These are phyloP conservation scores for Spinellus fusiger DNA, from an alignment of 192 early-diverging fungal genomes.

Conservation along the genomic window DNA sequence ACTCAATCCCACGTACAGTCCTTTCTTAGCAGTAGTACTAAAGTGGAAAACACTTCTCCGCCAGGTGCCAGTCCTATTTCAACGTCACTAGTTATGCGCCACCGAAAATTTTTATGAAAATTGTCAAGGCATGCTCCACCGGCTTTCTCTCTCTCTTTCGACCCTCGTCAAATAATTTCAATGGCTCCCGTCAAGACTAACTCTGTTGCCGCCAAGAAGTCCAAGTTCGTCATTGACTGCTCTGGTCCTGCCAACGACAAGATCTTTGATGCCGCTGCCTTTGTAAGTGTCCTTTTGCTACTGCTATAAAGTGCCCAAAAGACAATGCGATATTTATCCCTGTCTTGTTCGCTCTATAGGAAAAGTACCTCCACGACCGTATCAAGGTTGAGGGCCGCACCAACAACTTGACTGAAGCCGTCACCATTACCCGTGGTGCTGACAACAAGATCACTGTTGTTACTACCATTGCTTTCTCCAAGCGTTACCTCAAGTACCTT, in stretches of 20 bases:
- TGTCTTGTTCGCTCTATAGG: constrained; percentile 36
- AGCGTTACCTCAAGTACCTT: constrained; percentile 99
- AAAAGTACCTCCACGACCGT: constrained; percentile 98
- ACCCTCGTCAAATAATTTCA: constrained; percentile 3
- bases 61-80: not conserved
- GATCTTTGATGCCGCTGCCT: constrained; percentile 95
- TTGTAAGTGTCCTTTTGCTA: constrained; percentile 50
- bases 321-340: not conserved
- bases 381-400: constrained; percentile 97
- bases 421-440: constrained; percentile 74
- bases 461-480: constrained; percentile 77
- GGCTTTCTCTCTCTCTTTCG: constrained; percentile 18
- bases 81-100: not conserved
- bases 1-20: not conserved
- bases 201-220: constrained; percentile 47
- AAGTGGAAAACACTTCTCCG: not conserved
- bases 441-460: constrained; percentile 75
- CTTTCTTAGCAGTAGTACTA: not conserved
- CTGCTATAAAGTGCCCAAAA: not conserved
- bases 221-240: constrained; percentile 92
- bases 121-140: not conserved
- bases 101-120: constrained; percentile 8
- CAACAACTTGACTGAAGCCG: constrained; percentile 85
- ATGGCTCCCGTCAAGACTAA: constrained; percentile 30
- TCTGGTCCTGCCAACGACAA: constrained; percentile 88